phyloP scores from a whole-genome alignment of 257 asterid species.

The Primulina eburnea region DNA sequence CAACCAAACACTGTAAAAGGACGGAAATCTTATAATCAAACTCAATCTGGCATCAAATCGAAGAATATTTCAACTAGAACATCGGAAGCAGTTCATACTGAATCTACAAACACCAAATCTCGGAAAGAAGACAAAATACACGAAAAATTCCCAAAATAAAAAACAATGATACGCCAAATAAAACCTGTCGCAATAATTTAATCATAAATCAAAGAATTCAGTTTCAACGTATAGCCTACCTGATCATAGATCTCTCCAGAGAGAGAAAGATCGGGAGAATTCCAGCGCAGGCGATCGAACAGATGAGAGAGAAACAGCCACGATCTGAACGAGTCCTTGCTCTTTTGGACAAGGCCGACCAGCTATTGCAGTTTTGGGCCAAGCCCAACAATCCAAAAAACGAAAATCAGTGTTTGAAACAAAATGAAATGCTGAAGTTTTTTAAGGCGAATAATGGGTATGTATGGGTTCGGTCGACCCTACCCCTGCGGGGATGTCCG shows the following conservation, averaged over 20 bases:
- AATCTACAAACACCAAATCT: constrained; percentile 19
- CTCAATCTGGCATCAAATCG: constrained; percentile 12
- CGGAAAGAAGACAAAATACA: constrained; percentile 3
- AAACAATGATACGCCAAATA: constrained; percentile 18
- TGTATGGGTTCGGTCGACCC: too few relatives aligned
- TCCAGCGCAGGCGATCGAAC: constrained; percentile 41
- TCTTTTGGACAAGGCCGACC: not conserved
- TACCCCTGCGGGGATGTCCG: too few relatives aligned
- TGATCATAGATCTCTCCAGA: constrained; percentile 53
- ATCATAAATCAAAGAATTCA: constrained; percentile 5
- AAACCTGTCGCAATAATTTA: constrained; percentile 10
- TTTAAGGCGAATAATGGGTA: too few relatives aligned
- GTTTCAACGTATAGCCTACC: constrained; percentile 24
- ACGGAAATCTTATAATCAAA: constrained; percentile 11
- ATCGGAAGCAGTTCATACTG: constrained; percentile 22
- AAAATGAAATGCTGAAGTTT: too few relatives aligned
- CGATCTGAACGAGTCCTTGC: not conserved
- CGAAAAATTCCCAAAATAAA: constrained; percentile 8
- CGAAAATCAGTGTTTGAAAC: not conserved
- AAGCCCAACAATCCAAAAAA: not conserved
- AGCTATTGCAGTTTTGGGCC: too few relatives aligned
- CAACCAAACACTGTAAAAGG: not conserved
- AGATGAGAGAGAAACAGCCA: constrained; percentile 3
- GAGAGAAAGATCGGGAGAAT: constrained; percentile 19
- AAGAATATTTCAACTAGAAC: constrained; percentile 19